Evolutionary conservation across 2,329 filamentous ascomycete species (phyloP), one percentile per base, ranked within the genome.

Genomic region (Sclerotinia sclerotiorum): DNA sequence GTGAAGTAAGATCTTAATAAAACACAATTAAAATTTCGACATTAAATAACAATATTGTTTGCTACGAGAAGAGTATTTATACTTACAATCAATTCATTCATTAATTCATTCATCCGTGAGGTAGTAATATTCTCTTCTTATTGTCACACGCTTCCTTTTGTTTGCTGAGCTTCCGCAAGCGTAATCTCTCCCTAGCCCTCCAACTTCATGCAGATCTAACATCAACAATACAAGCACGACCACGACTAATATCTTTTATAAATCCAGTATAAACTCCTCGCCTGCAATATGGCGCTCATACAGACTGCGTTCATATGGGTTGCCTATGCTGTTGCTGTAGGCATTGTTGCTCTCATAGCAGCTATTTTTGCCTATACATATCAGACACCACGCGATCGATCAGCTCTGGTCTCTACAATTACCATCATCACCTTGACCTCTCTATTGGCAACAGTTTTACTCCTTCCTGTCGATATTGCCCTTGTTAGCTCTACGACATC

Each of bases 271-370:
- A 29, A 19, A 62, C 3, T 27, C 2, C 46, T 51, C 54, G 65
- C 32, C 65, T 61, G 39, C 65, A 73, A 71, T 8, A 78, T 79
- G 77, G 76, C 77, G 76, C 83, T 95, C 78, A 87, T 97, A 71
- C 93, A 96, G 79, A 91, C 90, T 67, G 92, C 91, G 77, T 85
- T 98, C 73, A 98, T 98, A 79, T 99, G 95, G 95, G 89, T 95
- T 71, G 88, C 94, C 66, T 99, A 98, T 79, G 92, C 90, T 70
- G 86, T 94, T 69, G 94, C 92, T 67, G 84, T 98, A 62, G 89
- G 79, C 70, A 81, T 97, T 67, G 87, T 94, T 71, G 86, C 97
- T 64, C 81, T 90, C 72, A 89, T 93, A 69, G 90, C 94, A 66
- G 87, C 89, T 71, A 87, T 96, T 75, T 97, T 96, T 73, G 93